phyloP scores from a whole-genome alignment of 2,329 filamentous ascomycete species.

The Monosporascus sp. region DNA sequence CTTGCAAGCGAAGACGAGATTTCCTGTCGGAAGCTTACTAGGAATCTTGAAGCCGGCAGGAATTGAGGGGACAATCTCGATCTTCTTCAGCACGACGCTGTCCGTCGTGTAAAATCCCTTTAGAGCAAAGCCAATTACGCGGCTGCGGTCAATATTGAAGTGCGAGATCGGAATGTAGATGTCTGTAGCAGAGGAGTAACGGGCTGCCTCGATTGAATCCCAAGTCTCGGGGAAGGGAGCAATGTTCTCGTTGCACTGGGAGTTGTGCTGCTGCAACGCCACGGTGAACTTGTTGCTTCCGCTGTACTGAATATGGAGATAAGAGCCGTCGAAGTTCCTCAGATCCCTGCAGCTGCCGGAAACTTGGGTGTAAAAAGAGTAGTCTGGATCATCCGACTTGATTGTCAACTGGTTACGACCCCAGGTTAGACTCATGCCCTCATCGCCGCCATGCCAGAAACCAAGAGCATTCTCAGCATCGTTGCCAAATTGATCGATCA shows the following conservation, averaged over 20 bases:
- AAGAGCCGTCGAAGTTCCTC: slow-evolving; percentile 46
- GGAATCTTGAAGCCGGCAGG: slow-evolving; percentile 49
- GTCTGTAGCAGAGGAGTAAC: slow-evolving; percentile 48
- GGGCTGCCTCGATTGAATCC: slow-evolving; percentile 59
- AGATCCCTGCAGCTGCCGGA: slow-evolving; percentile 51
- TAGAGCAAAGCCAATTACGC: slow-evolving; percentile 54
- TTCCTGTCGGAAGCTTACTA: slow-evolving; percentile 54
- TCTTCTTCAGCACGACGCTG: slow-evolving; percentile 44
- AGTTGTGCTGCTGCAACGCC: slow-evolving; percentile 62
- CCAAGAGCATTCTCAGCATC: slow-evolving; percentile 51
- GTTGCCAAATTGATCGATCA: slow-evolving; percentile 57
- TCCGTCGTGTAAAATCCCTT: slow-evolving; percentile 57
- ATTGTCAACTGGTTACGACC: slow-evolving; percentile 48
- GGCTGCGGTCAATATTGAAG: slow-evolving; percentile 55
- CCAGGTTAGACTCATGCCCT: slow-evolving; percentile 49
- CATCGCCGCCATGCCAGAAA: slow-evolving; percentile 62
- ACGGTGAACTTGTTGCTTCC: slow-evolving; percentile 60
- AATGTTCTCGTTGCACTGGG: slow-evolving; percentile 46
- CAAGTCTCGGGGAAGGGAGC: slow-evolving; percentile 61
- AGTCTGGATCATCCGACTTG: slow-evolving; percentile 53
- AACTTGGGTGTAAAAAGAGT: slow-evolving; percentile 56
- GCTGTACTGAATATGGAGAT: slow-evolving; percentile 59
- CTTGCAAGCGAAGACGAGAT: slow-evolving; percentile 57
- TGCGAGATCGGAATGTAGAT: slow-evolving; percentile 64
- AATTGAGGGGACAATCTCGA: slow-evolving; percentile 55